These are phyloP conservation scores for Coniferiporia weirii DNA, from an alignment of 1,284 basidiomycete genomes.

Conservation along the genomic window DNA sequence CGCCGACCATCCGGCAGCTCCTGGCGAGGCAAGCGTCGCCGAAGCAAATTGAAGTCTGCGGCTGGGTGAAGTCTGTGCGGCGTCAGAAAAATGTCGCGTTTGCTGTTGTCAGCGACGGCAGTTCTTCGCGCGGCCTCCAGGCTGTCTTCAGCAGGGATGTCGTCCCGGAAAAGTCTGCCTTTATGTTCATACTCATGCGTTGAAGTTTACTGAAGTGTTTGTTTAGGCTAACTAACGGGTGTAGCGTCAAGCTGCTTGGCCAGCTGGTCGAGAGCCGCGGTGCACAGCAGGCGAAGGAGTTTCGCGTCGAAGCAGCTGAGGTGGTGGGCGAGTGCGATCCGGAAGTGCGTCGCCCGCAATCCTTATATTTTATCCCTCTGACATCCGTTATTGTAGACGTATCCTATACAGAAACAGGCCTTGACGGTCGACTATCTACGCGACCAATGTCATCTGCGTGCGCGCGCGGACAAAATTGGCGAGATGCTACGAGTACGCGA, in stretches of 20 bases:
- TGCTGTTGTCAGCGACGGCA: conserved; percentile 80
- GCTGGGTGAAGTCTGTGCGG: conserved; percentile 83
- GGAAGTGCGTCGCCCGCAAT: conserved; percentile 42
- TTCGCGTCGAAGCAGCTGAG: conserved; percentile 61
- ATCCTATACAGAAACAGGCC: conserved; percentile 85
- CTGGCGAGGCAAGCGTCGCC: conserved; percentile 28
- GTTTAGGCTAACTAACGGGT: conserved; percentile 61
- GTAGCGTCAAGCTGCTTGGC: conserved; percentile 67
- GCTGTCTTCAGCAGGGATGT: conserved; percentile 57
- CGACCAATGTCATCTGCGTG: conserved; percentile 78
- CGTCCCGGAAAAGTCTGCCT: conserved; percentile 6
- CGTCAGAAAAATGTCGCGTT: conserved; percentile 85
- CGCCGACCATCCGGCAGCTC: conserved; percentile 55
- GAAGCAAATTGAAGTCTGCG: conserved; percentile 41
- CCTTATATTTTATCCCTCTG: neutral
- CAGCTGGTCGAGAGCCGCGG: conserved; percentile 62
- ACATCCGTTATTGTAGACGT: conserved; percentile 43
- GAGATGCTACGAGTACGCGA: conserved; percentile 74
- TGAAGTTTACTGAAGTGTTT: conserved; percentile 22
- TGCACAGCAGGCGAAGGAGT: conserved; percentile 65
- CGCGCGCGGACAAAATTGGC: conserved; percentile 67
- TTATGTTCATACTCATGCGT: conserved; percentile 18
- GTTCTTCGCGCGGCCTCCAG: conserved; percentile 62
- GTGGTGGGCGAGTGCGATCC: conserved; percentile 75
- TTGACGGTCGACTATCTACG: conserved; percentile 73